Evolutionary conservation across 2,329 filamentous ascomycete species (phyloP).

Genomic region (Aspergillus sp.): DNA sequence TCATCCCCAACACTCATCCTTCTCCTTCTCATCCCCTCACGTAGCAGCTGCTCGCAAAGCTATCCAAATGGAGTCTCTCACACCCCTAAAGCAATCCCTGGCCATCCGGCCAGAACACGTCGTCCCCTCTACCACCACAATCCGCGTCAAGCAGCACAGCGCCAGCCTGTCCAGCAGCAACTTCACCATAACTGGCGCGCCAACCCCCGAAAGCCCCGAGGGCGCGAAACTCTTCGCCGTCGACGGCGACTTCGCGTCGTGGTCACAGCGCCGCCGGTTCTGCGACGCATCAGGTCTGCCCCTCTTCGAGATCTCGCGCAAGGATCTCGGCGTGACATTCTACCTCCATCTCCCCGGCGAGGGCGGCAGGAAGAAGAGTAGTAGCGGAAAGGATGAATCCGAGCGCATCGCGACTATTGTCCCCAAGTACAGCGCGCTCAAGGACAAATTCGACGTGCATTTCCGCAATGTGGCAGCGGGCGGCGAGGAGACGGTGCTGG

Average conservation of each 20-base stretch:
- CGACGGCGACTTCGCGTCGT: constrained; percentile 12
- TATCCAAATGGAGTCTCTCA: not conserved
- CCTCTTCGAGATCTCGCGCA: constrained; percentile 22
- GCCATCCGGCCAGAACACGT: constrained; percentile 13
- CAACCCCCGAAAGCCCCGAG: not conserved
- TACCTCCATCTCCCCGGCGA: constrained; percentile 19
- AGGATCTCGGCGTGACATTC: constrained; percentile 19
- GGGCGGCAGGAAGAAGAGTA: not conserved
- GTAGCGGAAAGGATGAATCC: not conserved
- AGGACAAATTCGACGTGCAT: constrained; percentile 20
- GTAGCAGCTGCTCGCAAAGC: not conserved
- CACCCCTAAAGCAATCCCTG: constrained; percentile 11
- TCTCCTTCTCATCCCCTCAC: not conserved
- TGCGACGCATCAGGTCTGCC: constrained; percentile 20
- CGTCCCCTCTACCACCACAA: constrained; percentile 1
- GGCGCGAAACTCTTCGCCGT: constrained; percentile 12
- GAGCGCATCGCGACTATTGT: constrained; percentile 17
- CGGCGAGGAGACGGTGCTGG: constrained; percentile 11
- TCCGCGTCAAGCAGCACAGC: constrained; percentile 12
- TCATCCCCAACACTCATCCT: not conserved
- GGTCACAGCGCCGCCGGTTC: constrained; percentile 15
- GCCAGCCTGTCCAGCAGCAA: not conserved
- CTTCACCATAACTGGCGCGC: constrained; percentile 2
- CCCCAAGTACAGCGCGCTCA: constrained; percentile 14
- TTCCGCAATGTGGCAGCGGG: constrained; percentile 10